Conservation (phyloP, 2,329 filamentous ascomycete genomes). For the Metarhizium humberi region DNA sequence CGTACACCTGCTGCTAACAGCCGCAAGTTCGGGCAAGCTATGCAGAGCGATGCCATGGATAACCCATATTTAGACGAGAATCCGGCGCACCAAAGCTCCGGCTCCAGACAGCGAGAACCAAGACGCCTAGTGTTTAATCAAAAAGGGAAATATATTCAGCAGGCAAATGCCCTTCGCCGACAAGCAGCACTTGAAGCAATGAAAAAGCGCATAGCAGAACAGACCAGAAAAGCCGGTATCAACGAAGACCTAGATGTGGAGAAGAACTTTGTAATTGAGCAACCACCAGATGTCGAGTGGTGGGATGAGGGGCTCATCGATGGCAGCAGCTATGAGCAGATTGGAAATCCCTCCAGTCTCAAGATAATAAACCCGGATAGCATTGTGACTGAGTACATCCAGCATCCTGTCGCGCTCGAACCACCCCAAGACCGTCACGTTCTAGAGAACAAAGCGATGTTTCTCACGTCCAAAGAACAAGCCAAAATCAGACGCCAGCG, state of each 20-base stretch:
- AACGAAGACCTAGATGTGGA: constrained; percentile 86
- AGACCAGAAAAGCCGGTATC: constrained; percentile 81
- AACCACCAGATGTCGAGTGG: constrained; percentile 88
- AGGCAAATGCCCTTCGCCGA: constrained; percentile 79
- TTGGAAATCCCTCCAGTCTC: constrained; percentile 55
- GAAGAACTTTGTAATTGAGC: constrained; percentile 77
- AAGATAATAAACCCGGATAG: constrained; percentile 72
- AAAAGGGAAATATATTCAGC: constrained; percentile 94
- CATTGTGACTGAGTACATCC: constrained; percentile 83
- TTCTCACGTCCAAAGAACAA: constrained; percentile 82
- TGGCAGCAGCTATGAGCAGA: constrained; percentile 62
- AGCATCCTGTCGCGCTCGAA: constrained; percentile 85
- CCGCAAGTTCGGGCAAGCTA: neutral
- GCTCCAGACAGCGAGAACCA: constrained; percentile 55
- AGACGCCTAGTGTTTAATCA: constrained; percentile 83
- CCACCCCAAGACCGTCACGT: constrained; percentile 82
- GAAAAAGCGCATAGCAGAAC: constrained; percentile 85
- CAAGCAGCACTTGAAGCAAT: constrained; percentile 87
- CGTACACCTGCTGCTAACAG: constrained; percentile 6
- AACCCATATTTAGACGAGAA: constrained; percentile 81
- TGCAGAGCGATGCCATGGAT: constrained; percentile 1
- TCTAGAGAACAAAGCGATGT: constrained; percentile 79
- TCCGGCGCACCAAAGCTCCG: constrained; percentile 47
- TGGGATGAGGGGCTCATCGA: constrained; percentile 87
- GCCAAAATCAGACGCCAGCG: constrained; percentile 84